Conservation (phyloP, 805 yeast species). For the Ogataea methanolica region DNA sequence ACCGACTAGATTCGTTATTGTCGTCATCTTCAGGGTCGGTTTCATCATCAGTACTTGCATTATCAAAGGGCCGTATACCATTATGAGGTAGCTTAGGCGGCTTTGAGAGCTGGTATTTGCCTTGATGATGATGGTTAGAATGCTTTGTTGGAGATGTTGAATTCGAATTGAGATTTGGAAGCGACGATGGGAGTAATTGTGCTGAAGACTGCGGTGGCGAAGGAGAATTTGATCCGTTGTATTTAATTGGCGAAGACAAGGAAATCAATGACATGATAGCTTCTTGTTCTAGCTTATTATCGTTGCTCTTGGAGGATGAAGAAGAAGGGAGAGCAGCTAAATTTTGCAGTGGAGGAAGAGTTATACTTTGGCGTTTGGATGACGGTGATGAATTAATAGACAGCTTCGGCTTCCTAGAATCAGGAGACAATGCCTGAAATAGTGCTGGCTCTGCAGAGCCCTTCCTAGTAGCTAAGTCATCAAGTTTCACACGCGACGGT, state of each 20-base stretch:
- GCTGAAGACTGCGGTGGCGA: conserved; percentile 11
- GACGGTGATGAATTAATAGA: conserved; percentile 4
- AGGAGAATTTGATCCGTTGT: conserved; percentile 24
- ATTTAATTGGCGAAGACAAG: conserved; percentile 44
- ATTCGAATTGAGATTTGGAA: neutral
- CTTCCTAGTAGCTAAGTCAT: conserved; percentile 24
- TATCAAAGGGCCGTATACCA: neutral
- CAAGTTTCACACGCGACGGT: conserved; percentile 10
- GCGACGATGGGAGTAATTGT: neutral
- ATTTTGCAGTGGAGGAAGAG: neutral
- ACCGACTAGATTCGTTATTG: neutral
- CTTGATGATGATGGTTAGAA: neutral
- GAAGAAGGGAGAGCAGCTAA: neutral
- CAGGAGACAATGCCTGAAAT: conserved; percentile 21
- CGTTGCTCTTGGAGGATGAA: conserved; percentile 4
- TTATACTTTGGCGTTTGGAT: neutral
- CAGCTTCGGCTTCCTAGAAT: conserved; percentile 12
- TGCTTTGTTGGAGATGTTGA: neutral
- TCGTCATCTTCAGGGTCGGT: conserved; percentile 1
- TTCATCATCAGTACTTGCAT: conserved; percentile 1
- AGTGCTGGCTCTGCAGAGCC: conserved; percentile 25
- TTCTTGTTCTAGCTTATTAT: conserved; percentile 42
- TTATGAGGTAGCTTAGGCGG: neutral
- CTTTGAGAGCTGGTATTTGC: neutral
- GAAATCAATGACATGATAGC: conserved; percentile 54